phyloP scores from a whole-genome alignment of 2,329 filamentous ascomycete species.

The Diplodia corticola region DNA sequence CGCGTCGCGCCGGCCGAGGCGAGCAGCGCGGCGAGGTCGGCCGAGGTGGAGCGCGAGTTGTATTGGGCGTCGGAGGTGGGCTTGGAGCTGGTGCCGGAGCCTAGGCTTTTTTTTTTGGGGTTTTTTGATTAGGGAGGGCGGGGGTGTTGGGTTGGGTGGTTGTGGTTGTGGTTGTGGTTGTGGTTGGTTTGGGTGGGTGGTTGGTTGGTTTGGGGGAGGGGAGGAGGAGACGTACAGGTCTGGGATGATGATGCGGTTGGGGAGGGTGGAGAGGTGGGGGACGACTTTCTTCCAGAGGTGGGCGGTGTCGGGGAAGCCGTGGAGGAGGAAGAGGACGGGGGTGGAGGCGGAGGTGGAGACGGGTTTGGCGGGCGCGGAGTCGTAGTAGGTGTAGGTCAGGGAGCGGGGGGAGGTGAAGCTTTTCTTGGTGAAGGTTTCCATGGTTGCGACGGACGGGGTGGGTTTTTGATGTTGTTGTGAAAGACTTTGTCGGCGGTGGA shows the following conservation, averaged over 20 bases:
- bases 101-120: too few relatives aligned
- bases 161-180: too few relatives aligned
- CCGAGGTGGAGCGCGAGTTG: constrained; percentile 10
- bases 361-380: not conserved
- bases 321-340: constrained; percentile 41
- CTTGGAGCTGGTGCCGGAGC: constrained; percentile 35
- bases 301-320: constrained; percentile 51
- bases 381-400: constrained; percentile 25
- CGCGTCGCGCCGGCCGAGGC: constrained; percentile 27
- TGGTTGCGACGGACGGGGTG: not conserved
- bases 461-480: not conserved
- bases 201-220: not conserved
- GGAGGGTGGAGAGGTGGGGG: constrained; percentile 38
- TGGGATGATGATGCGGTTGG: constrained; percentile 39
- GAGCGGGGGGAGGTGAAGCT: constrained; percentile 18
- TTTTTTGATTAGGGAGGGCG: too few relatives aligned
- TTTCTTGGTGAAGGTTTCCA: constrained; percentile 21
- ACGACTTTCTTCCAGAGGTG: constrained; percentile 46
- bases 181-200: too few relatives aligned
- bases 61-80: constrained; percentile 21
- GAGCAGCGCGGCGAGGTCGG: constrained; percentile 23
- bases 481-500: not conserved
- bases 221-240: constrained; percentile 28
- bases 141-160: too few relatives aligned
- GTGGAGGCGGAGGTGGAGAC: not conserved